Evolutionary conservation across 2,329 filamentous ascomycete genomes (phyloP).

Genomic region (Chalaropsis ovoidea): DNA sequence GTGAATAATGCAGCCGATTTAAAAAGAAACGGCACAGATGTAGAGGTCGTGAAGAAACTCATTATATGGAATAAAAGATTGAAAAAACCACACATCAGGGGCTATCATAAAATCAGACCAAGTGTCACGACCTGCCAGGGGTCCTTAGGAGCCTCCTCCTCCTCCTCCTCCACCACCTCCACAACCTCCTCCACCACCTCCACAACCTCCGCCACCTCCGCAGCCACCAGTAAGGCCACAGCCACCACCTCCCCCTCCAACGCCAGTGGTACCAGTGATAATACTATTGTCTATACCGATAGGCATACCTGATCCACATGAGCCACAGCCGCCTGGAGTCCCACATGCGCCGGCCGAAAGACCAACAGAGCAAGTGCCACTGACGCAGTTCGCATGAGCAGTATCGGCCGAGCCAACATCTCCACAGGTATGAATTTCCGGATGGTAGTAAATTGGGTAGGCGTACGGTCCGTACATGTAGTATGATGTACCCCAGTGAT

Average conservation of each 20-base stretch:
- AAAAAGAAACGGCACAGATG: too few relatives aligned
- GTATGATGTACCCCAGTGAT: slow-evolving; percentile 47
- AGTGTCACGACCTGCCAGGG: too few relatives aligned
- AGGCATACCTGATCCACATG: slow-evolving; percentile 25
- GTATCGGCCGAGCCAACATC: slow-evolving; percentile 33
- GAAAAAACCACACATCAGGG: too few relatives aligned
- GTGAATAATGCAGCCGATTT: too few relatives aligned
- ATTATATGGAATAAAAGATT: not conserved
- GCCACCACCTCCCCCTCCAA: slow-evolving; percentile 7
- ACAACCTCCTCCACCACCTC: slow-evolving; percentile 16
- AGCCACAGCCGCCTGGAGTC: slow-evolving; percentile 34
- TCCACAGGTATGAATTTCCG: slow-evolving; percentile 39
- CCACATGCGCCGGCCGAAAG: slow-evolving; percentile 39
- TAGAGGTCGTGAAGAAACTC: too few relatives aligned
- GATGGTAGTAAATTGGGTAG: slow-evolving; percentile 37
- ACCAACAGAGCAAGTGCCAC: slow-evolving; percentile 42
- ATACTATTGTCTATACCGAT: slow-evolving; percentile 25
- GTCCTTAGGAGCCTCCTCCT: not conserved
- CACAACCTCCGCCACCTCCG: not conserved
- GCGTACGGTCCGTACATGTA: slow-evolving; percentile 41
- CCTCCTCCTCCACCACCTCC: not conserved
- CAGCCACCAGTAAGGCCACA: slow-evolving; percentile 10
- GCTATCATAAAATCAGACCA: too few relatives aligned
- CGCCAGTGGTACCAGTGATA: not conserved
- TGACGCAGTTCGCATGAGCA: slow-evolving; percentile 30